Conservation (phyloP, 2,329 filamentous ascomycete species). For the Colletotrichum destructivum region DNA sequence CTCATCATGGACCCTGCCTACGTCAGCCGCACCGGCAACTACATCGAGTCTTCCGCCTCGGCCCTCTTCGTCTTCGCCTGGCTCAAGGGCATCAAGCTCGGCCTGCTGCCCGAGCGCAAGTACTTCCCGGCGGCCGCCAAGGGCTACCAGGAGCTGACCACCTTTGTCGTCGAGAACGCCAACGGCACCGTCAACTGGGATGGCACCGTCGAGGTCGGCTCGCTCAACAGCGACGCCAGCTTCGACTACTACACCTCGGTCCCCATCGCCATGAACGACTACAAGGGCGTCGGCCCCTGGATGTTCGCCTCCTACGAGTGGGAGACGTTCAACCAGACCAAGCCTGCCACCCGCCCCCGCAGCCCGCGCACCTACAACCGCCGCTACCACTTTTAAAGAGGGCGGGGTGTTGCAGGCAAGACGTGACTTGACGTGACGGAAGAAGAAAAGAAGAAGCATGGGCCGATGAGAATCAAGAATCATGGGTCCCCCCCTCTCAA, state of each 20-base stretch:
- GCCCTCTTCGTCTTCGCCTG: constrained; percentile 71
- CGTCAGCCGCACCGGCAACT: constrained; percentile 66
- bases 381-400: constrained; percentile 18
- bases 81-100: constrained; percentile 49
- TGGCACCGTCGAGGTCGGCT: constrained; percentile 68
- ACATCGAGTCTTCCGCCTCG: constrained; percentile 71
- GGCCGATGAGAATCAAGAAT: constrained; percentile 6
- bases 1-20: constrained; percentile 68
- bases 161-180: constrained; percentile 62
- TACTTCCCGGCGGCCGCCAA: constrained; percentile 52
- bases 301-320: constrained; percentile 45
- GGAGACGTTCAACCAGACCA: constrained; percentile 43
- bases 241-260: constrained; percentile 55
- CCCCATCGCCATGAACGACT: constrained; percentile 41
- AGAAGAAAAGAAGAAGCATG: background rate
- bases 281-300: constrained; percentile 44
- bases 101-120: constrained; percentile 56
- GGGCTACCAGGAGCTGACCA: constrained; percentile 56
- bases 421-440: background rate
- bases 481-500: background rate
- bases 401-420: background rate
- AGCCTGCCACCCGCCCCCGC: constrained; percentile 7
- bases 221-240: constrained; percentile 63
- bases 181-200: constrained; percentile 66
- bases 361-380: constrained; percentile 34